phyloP scores from a whole-genome alignment of 2,329 filamentous ascomycete species.

The Xylaria polymorpha region DNA sequence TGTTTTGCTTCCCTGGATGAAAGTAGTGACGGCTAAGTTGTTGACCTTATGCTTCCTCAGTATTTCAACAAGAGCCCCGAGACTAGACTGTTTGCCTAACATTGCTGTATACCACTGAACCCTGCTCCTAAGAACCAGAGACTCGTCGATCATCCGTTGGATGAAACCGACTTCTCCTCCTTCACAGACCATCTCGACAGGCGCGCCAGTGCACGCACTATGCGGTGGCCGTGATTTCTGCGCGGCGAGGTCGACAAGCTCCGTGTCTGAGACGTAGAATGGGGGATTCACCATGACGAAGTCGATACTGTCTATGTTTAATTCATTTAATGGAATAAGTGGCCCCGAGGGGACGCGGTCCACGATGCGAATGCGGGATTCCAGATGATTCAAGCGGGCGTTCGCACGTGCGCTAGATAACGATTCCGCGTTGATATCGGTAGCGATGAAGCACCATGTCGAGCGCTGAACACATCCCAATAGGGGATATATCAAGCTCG shows the following conservation, averaged over 20 bases:
- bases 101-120: constrained; percentile 93
- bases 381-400: constrained; percentile 72
- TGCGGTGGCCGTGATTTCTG: constrained; percentile 75
- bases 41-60: constrained; percentile 67
- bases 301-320: constrained; percentile 67
- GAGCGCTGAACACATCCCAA: constrained; percentile 76
- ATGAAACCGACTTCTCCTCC: constrained; percentile 85
- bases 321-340: constrained; percentile 72
- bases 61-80: constrained; percentile 70
- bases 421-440: constrained; percentile 82
- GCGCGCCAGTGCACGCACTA: constrained; percentile 80
- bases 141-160: constrained; percentile 76
- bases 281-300: constrained; percentile 96
- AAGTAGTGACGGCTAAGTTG: constrained; percentile 86
- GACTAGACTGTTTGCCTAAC: constrained; percentile 82
- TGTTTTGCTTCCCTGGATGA: constrained; percentile 82
- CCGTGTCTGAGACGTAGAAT: constrained; percentile 82
- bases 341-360: constrained; percentile 61
- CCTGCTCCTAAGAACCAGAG: constrained; percentile 65
- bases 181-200: constrained; percentile 84
- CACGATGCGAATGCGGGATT: constrained; percentile 72
- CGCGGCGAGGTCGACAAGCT: constrained; percentile 73
- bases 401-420: constrained; percentile 75
- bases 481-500: constrained; percentile 90
- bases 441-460: constrained; percentile 77